Base-by-base conservation (phyloP, 139 green algal genomes). In the Auxenochlorella protothecoides region DNA sequence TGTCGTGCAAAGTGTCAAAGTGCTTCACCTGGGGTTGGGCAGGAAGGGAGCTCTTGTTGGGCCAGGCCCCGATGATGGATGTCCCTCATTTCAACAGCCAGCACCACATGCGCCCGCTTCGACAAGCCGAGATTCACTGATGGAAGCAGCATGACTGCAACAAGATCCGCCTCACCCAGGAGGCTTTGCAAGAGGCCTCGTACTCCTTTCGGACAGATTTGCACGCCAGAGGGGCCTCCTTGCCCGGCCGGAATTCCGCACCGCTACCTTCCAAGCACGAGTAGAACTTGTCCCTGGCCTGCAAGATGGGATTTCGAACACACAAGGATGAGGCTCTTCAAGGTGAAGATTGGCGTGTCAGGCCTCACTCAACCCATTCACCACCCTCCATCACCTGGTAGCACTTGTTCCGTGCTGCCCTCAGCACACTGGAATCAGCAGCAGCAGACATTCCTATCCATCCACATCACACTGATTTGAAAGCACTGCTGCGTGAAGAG, bases 1-100 rank as follows among this genome's bases (percentile, higher is more conserved):
- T 82, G 71, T 86, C 79, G 60, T 85, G 82, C 66, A 86, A 77
- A 61, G 78, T 68, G 81, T 93, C 88, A 83, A 93, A 93, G 65
- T 93, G 87, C 54, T 82, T 79, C n/a, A 89, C 80, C 85, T 90
- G 79, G 59, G 53, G 53, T 44, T 44, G 27, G 27, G 27, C 27
- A 44, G 27, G 27, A 44, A 44, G 27, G 27, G 27, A 44, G 27
- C 27, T 44, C 27, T 44, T 44, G 27, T 44, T 44, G 27, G 27
- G 27, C 0, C 27, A 44, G 27, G 27, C 27, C 27, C 27, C 27
- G 27, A 44, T 44, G 27, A 44, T 44, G 27, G 27, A 44, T 44
- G 27, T 44, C 27, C 27, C 27, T 44, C 27, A 44, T 44, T 44
- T 44, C 27, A 44, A 44, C 27, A 44, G 27, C 27, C 27, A 44